A percentile compares a stretch with the other conserved stretches of the same genome.
Evolutionary conservation across 2,329 filamentous ascomycete genomes (phyloP).

Genomic region (Knoxdaviesia capensis): DNA sequence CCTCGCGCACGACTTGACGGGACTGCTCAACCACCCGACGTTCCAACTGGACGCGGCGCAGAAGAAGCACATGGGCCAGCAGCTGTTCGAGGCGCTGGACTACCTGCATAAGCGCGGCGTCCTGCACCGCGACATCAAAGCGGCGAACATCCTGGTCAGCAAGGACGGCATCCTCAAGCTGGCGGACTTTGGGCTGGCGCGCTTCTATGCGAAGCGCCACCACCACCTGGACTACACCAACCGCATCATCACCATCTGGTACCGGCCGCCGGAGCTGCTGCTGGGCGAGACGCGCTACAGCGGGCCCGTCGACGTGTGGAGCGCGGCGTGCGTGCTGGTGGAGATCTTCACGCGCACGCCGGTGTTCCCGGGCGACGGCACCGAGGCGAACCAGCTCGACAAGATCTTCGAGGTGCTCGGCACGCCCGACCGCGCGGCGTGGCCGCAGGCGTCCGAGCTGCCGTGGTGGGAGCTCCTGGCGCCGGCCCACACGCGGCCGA

Average conservation of each 20-base stretch:
- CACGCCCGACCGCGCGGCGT: conserved; percentile 65
- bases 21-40: conserved; percentile 80
- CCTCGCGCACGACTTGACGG: conserved; percentile 85
- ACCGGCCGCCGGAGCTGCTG: conserved; percentile 75
- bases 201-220: conserved; percentile 85
- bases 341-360: conserved; percentile 90
- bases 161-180: conserved; percentile 76
- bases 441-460: conserved; percentile 84
- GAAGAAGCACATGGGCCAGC: conserved; percentile 81
- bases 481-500: conserved; percentile 51
- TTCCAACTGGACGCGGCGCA: conserved; percentile 71
- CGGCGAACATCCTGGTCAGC: conserved; percentile 89
- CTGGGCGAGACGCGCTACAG: conserved; percentile 82
- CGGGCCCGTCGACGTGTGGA: conserved; percentile 87
- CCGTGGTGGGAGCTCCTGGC: conserved; percentile 90
- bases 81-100: conserved; percentile 83
- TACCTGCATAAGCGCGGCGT: conserved; percentile 90
- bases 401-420: conserved; percentile 91
- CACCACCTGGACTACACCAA: conserved; percentile 92
- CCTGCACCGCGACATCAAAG: conserved; percentile 92
- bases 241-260: conserved; percentile 98
- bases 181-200: conserved; percentile 86
- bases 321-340: conserved; percentile 85
- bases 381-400: conserved; percentile 88
- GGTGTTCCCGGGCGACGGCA: conserved; percentile 87